Evolutionary conservation across 164 flowering plant genomes (phyloP).

Genomic region (Magnolia changhungtana): DNA sequence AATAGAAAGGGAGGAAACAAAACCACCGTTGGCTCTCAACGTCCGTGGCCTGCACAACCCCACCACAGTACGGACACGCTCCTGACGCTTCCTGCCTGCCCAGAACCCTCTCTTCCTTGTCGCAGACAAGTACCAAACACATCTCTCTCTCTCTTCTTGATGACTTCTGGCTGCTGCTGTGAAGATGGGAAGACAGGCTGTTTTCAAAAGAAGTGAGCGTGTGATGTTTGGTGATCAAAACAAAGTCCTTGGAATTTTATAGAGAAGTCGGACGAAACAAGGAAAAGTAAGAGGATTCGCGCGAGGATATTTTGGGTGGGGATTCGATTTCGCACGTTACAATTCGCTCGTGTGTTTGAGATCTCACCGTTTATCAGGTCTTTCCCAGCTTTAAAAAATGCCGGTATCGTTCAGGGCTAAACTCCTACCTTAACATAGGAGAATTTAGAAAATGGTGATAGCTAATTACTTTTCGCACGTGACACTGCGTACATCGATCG

Average conservation of each 20-base stretch:
- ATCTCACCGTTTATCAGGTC: too few relatives aligned
- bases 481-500: too few relatives aligned
- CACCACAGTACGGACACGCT: constrained; percentile 82
- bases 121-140: constrained; percentile 84
- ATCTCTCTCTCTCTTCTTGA: constrained; percentile 19
- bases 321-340: too few relatives aligned
- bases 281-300: background rate
- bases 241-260: background rate
- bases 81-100: constrained; percentile 68
- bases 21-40: constrained; percentile 67
- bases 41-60: constrained; percentile 64
- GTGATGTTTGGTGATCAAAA: background rate
- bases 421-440: too few relatives aligned
- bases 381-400: too few relatives aligned
- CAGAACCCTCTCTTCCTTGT: constrained; percentile 63
- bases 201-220: background rate
- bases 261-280: background rate
- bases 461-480: too few relatives aligned
- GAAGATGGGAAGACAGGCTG: background rate
- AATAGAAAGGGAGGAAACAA: constrained; percentile 64
- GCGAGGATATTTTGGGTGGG: background rate
- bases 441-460: too few relatives aligned
- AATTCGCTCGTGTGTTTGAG: too few relatives aligned
- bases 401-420: too few relatives aligned
- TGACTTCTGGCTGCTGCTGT: background rate